Evolutionary conservation across 352 stramenopile species (phyloP), one percentile per base, ranked within the genome.

Genomic region (Phytophthora lateralis): DNA sequence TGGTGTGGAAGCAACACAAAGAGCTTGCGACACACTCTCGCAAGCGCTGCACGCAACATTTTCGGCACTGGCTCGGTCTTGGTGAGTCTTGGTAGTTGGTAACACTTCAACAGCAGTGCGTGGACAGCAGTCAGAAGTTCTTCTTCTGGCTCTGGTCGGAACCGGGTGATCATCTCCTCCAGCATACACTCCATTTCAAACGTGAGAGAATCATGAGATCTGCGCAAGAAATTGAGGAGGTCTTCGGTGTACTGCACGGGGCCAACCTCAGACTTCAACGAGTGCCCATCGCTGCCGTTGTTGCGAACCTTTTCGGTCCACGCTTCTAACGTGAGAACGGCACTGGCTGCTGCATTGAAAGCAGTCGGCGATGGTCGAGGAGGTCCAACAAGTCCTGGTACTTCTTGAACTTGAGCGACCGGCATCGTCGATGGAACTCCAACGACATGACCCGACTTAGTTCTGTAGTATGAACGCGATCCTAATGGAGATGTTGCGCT

Each of bases 111-210:
- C n/a, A 99, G 70, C 41, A 99, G 77, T 47, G 95, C 95, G 53
- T 97, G 89, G 21, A 99, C 94, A 2, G 96, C 97, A 5, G 90
- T 97, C 14, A 99, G 78, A 54, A 99, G 82, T 70, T 99, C 97
- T 70, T 99, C 96, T 71, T 99, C 96, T 5, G 97, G 97, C 50
- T 97, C 97, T 14, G 95, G 96, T 1, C 97, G 90, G 64, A 99
- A 99, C 38, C 96, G 94, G 5, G 98, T 96, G 68, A 99, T 99
- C 64, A 99, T 89, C 66, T 99, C 97, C 77, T 99, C 97, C 29
- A 99, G 75, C 72, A 99, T 98, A 29, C 90, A 95, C 80, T 99
- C 97, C 79, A 99, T 97, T 67, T 98, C 93, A 66, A 96, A 96
- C 44, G 84, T 96, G 41, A 97, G 75, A 20, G 86, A 82, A 55